Conservation (phyloP, 495 filamentous ascomycete species). For the Bathelium albidoporum region DNA sequence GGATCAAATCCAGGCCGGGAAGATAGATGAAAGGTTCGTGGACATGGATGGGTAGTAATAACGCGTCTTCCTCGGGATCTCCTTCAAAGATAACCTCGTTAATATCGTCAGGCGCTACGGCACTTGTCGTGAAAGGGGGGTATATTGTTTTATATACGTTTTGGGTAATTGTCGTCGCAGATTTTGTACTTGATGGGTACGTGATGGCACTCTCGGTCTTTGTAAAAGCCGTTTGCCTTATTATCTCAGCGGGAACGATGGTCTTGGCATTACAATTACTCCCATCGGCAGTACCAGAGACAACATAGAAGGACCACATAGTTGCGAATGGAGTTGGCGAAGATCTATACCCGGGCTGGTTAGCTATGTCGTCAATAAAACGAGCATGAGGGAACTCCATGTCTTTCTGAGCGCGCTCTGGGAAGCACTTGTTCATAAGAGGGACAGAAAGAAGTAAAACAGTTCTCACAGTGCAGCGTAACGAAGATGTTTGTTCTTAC, state of each 20-base stretch:
- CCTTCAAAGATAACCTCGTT: not conserved
- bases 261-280: not conserved
- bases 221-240: not conserved
- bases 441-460: not conserved
- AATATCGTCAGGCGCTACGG: not conserved
- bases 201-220: not conserved
- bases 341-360: not conserved
- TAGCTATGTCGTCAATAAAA: not conserved
- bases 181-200: not conserved
- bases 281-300: not conserved
- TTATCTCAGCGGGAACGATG: not conserved
- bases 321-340: not conserved
- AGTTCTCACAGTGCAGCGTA: not conserved
- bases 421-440: not conserved
- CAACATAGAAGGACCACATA: not conserved
- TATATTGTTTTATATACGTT: not conserved
- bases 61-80: not conserved
- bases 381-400: not conserved
- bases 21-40: not conserved
- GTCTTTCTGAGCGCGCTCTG: not conserved
- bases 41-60: not conserved
- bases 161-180: not conserved
- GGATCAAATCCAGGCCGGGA: not conserved
- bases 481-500: not conserved
- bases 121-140: not conserved